Evolutionary conservation across 2,329 filamentous ascomycete species (phyloP).

Genomic region (Calonectria fujianensis): DNA sequence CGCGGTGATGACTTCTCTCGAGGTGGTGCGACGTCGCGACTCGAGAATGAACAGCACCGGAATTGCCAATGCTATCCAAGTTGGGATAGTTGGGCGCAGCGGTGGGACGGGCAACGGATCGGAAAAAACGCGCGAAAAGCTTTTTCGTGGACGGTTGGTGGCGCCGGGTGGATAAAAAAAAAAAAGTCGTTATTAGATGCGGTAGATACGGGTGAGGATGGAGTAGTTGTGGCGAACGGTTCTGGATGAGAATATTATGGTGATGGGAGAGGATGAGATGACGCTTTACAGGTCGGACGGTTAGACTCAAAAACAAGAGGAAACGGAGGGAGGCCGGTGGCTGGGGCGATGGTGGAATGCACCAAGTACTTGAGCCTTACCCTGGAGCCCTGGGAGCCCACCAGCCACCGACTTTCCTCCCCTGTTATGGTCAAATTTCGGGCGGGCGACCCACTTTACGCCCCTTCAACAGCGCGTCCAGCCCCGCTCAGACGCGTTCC

Average conservation of each 20-base stretch:
- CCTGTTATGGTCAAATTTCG: constrained; percentile 44
- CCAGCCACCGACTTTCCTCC: constrained; percentile 52
- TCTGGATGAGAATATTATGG: constrained; percentile 50
- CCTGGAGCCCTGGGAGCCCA: constrained; percentile 50
- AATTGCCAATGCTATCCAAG: constrained; percentile 48
- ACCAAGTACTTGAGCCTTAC: constrained; percentile 45
- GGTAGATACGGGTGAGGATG: constrained; percentile 36
- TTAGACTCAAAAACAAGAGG: constrained; percentile 51
- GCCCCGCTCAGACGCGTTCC: constrained; percentile 53
- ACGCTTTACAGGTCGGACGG: constrained; percentile 50
- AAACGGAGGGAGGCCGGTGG: constrained; percentile 51
- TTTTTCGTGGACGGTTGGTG: constrained; percentile 9
- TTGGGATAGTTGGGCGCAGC: constrained; percentile 31
- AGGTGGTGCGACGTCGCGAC: constrained; percentile 38
- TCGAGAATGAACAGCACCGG: constrained; percentile 47
- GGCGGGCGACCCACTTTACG: constrained; percentile 46
- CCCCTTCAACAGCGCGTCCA: constrained; percentile 48
- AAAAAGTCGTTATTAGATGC: constrained; percentile 7
- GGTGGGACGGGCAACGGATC: constrained; percentile 26
- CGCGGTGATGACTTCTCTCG: constrained; percentile 31
- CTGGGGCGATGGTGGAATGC: constrained; percentile 48
- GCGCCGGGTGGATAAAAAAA: background rate
- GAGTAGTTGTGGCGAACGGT: constrained; percentile 45
- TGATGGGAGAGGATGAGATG: constrained; percentile 53
- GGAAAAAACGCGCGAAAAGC: constrained; percentile 36